Percentiles rank a stretch among this genome's conserved stretches.
phyloP scores from a whole-genome alignment of 768 basidiomycete genomes.

The Lactarius quietus region DNA sequence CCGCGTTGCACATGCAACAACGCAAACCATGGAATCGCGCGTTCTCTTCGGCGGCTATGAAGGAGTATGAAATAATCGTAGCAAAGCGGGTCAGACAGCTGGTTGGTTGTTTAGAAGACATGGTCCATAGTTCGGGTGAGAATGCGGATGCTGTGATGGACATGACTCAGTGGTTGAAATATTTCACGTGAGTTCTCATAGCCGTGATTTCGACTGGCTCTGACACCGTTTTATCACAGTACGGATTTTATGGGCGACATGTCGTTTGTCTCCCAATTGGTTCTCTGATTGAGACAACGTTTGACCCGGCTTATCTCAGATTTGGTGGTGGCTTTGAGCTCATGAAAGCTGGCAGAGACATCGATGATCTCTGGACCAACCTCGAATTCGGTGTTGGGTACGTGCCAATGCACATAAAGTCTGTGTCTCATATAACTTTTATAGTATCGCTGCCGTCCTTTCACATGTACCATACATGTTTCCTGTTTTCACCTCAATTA shows the following conservation, averaged over 20 bases:
- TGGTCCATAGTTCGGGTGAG: conserved; percentile 20
- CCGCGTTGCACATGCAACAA: conserved; percentile 43
- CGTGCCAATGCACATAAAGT: background rate
- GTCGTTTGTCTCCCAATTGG: conserved; percentile 30
- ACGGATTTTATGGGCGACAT: conserved; percentile 45
- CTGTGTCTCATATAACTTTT: background rate
- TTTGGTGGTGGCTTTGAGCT: conserved; percentile 3
- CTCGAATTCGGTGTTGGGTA: background rate
- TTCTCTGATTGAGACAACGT: background rate
- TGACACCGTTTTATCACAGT: conserved; percentile 24
- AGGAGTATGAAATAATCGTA: conserved; percentile 45
- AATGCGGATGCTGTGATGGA: conserved; percentile 27
- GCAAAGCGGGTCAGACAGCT: conserved; percentile 39
- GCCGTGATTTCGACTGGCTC: background rate
- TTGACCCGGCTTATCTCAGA: background rate
- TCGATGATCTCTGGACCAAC: background rate
- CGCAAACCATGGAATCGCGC: conserved; percentile 49
- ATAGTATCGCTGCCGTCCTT: background rate
- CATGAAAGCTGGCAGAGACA: background rate
- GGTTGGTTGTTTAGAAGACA: conserved; percentile 35
- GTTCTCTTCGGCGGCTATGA: conserved; percentile 44
- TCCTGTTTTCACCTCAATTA: background rate
- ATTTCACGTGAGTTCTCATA: conserved; percentile 36
- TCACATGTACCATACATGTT: background rate
- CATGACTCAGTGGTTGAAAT: conserved; percentile 38